Base-by-base conservation (phyloP, 179 eudicot genomes). In the Silene vulgaris region DNA sequence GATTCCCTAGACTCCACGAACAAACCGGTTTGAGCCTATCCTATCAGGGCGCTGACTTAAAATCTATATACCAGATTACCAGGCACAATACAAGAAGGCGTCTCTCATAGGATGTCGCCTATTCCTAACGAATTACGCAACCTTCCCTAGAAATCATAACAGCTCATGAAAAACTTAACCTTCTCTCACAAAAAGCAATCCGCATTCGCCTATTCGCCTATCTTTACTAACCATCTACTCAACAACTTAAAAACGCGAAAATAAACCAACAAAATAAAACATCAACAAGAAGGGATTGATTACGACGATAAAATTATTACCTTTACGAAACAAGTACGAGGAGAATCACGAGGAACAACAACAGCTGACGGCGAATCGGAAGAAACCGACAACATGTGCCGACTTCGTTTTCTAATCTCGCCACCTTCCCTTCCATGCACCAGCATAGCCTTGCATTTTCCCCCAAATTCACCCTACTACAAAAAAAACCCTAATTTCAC, bases 381-480 rank as follows among this genome's bases (percentile, higher is more conserved):
- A 56, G 75, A 17, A 81, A 82, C 84, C 76, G 88, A 73, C 84
- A 80, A 78, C 92, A 89, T 89, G 84, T 82, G 87, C 85, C 85
- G 87, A 82, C 63, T 69, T 79, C 76, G 76, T 77, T 79, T 83
- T 77, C 86, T 72, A 73, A 28, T 74, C 23, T 74, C 82, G 62
- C 84, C 61, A 52, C 75, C 75, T 40, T 63, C 79, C 75, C 70
- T 63, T 84, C 90, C 89, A 76, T 82, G 86, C 88, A 85, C 85
- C 83, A 56, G 70, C 80, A 76, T 68, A 57, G 28, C 65, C 86
- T 82, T 74, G 84, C 90, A 88, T 88, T 86, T 87, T 85, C 83
- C 82, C 90, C 89, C 62, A 71, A 23, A 45, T 76, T 56, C 76
- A 50, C 78, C 23, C 71, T n/a, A 74, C 64, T 71, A 83, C 74